Evolutionary conservation across 768 basidiomycete genomes (phyloP).

Genomic region (Phanerochaete sordida): DNA sequence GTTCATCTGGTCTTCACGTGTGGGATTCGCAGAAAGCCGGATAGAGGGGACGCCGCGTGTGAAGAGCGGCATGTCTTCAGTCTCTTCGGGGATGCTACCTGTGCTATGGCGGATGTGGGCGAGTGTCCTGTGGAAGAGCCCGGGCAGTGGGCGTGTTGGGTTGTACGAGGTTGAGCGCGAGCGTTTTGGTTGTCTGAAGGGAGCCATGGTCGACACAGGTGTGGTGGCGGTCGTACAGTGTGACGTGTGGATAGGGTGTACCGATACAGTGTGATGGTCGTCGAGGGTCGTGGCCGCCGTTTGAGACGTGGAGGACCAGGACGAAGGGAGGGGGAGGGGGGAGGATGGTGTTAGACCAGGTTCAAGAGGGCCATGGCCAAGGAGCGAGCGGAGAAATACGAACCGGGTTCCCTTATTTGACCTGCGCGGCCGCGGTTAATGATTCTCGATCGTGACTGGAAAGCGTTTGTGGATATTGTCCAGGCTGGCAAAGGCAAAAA

Average conservation of each 20-base stretch:
- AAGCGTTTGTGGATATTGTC: not conserved
- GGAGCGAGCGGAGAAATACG: not conserved
- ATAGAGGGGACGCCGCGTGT: not conserved
- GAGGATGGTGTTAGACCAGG: conserved; percentile 1
- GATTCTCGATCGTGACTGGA: not conserved
- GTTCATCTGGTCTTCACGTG: conserved; percentile 49
- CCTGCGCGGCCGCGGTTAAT: not conserved
- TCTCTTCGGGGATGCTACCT: conserved; percentile 1
- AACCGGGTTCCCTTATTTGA: conserved; percentile 2
- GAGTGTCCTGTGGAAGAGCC: not conserved
- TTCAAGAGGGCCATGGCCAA: conserved; percentile 1
- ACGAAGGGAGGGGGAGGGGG: not conserved
- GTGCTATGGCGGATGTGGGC: not conserved
- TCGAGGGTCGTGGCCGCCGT: not conserved
- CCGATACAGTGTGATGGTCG: too few relatives aligned
- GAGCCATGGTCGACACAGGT: conserved; percentile 3
- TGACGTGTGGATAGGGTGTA: not conserved
- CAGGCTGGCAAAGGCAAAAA: not conserved
- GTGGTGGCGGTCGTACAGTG: not conserved
- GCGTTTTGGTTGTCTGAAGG: conserved; percentile 1
- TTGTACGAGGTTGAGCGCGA: not conserved
- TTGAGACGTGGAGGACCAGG: not conserved
- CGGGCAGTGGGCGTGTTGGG: not conserved
- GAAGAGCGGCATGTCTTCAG: conserved; percentile 2
- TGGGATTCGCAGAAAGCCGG: conserved; percentile 25